Base-by-base conservation (phyloP, 2,329 filamentous ascomycete species). In the Orbilia blumenaviensis region DNA sequence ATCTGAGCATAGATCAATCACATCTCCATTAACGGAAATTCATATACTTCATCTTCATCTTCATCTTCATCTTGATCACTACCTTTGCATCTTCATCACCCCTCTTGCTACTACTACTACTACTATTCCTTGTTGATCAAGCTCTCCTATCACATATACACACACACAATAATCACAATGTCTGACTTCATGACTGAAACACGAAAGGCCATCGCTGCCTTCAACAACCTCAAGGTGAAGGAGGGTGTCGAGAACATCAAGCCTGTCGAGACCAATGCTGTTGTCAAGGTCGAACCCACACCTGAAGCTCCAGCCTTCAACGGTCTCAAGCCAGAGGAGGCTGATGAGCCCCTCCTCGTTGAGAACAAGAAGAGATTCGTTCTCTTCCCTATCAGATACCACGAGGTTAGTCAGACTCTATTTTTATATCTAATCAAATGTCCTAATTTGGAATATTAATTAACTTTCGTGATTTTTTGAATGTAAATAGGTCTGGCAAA, bases 401-500 rank as follows among this genome's bases (percentile, higher is more conserved):
- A 98, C 82, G 94, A 98, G 91, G 94, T 97, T 85, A 85, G 92
- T 88, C 44, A n/a, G n/a, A n/a, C n/a, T n/a, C n/a, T n/a, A n/a
- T n/a, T 32, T n/a, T 32, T 16, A 42, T 32, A 23, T 54, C 25
- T 23, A 80, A 42, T 78, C 54, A 56, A 14, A 38, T 54, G 8
- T 67, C 69, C 69, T 21, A 38, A 75, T 67, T n/a, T 23, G 62
- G 69, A 34, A 63, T 62, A 21, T 63, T 75, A 63, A 75, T 75
- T 67, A 46, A 54, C 23, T 23, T 62, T 23, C n/a, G 12, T 61
- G 14, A 12, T 7, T 77, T 79, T n/a, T n/a, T n/a, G n/a, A n/a
- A n/a, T n/a, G n/a, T n/a, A n/a, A n/a, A 83, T 81, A 97, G 94
- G 96, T 97, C 84, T 99, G 95, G 95, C 94, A 98, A 85, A 98